Evolutionary conservation across 306 rosid genomes (phyloP).

Genomic region (Vachellia pachyceras): DNA sequence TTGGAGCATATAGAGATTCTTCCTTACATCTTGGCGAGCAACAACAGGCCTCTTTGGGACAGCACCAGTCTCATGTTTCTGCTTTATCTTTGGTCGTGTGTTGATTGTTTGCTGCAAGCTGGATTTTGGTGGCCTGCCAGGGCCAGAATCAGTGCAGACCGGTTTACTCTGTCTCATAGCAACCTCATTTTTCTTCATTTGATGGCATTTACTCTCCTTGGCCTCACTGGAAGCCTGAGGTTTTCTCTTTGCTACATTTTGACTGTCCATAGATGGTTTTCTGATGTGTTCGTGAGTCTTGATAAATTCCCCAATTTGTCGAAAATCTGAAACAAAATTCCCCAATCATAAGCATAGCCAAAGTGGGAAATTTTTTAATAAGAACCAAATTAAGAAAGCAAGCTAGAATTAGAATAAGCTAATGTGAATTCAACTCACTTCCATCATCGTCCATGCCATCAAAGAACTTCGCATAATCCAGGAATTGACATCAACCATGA

Average conservation of each 20-base stretch:
- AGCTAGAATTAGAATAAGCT: slow-evolving; percentile 47
- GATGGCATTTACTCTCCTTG: slow-evolving; percentile 60
- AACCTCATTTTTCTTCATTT: slow-evolving; percentile 56
- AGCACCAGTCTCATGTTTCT: slow-evolving; percentile 44
- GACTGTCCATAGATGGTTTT: slow-evolving; percentile 52
- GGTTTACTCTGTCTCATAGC: slow-evolving; percentile 56
- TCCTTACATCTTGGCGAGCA: slow-evolving; percentile 65
- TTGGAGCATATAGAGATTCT: background rate
- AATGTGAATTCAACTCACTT: slow-evolving; percentile 75
- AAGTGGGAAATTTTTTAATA: slow-evolving; percentile 45
- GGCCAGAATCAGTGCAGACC: slow-evolving; percentile 53
- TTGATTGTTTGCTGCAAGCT: slow-evolving; percentile 49
- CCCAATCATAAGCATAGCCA: slow-evolving; percentile 47
- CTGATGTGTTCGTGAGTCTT: slow-evolving; percentile 62
- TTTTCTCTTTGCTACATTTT: slow-evolving; percentile 50
- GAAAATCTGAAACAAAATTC: slow-evolving; percentile 82
- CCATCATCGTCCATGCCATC: slow-evolving; percentile 97
- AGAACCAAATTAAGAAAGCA: slow-evolving; percentile 46
- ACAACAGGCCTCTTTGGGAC: slow-evolving; percentile 56
- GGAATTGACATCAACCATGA: slow-evolving; percentile 41
- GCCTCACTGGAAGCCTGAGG: slow-evolving; percentile 44
- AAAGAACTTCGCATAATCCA: slow-evolving; percentile 68
- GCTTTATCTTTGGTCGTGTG: slow-evolving; percentile 47
- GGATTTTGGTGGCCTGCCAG: slow-evolving; percentile 58
- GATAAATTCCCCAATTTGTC: slow-evolving; percentile 56